Base-by-base conservation (phyloP, 192 early-diverging fungal species). In the Irineochytrium annulatum region DNA sequence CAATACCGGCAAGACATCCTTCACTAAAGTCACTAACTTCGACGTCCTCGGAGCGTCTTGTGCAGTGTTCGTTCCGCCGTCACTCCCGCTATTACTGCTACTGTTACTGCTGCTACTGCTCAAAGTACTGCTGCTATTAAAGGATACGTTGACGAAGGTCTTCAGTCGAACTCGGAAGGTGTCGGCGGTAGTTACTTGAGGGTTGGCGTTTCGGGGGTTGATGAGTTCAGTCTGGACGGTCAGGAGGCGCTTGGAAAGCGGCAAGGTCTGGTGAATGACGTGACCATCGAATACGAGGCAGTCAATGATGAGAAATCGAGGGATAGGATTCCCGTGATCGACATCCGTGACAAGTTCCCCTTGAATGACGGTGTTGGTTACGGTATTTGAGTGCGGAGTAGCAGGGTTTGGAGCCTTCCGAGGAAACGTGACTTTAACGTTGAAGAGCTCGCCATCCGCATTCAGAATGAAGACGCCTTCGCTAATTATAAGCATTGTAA, bases 291-390 rank as follows among this genome's bases (percentile, higher is more conserved):
- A 49, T 6, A 22, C 46, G 22, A 49, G 46, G 22, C 13, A 22
- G 24, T 49, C 46, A 22, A 24, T 49, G 8, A 49, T 49, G 8
- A 49, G 46, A 49, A 49, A 49, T 49, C 46, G 46, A 41, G 37
- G 8, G 37, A 8, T 41, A 8, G 26, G 17, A 8, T 8, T 49
- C 6, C 22, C 22, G 26, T 49, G 46, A 24, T 49, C 46, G 26
- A 49, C 24, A 49, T 49, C 46, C 6, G 24, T 22, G 6, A 49
- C 46, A 8, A 49, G 24, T 49, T 49, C 46, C 6, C 46, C 46
- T 22, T 49, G 46, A 22, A 49, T 49, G 11, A 49, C 46, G 8
- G 46, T 49, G 26, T 49, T 49, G 46, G 13, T 49, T 14, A 49
- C 17, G 6, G 11, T 49, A 8, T 8, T 8, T 20, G 46, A 24